Base-by-base conservation (phyloP, 768 basidiomycete species). In the Termitomyces heimii region DNA sequence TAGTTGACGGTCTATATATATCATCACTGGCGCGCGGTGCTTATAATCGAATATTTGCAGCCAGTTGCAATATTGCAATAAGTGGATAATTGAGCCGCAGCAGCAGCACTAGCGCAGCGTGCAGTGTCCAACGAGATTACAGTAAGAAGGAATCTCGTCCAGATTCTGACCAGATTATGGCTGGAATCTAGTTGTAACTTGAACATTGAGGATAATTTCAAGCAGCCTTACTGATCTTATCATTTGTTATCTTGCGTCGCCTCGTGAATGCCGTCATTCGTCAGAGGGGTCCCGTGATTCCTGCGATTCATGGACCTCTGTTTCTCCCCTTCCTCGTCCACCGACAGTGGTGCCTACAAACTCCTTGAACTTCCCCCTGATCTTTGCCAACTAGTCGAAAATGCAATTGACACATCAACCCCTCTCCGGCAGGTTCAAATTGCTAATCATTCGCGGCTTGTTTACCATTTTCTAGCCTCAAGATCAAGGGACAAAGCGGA, bases 321-420 rank as follows among this genome's bases (percentile, higher is more conserved):
- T 57, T 88, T 85, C 65, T 83, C 85, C 24, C 63, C 76, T 22
- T 68, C 75, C 8, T 77, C 78, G 0, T 71, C 73, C 7, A 64
- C 65, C 37, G 82, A 87, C 50, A 65, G 73, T 2, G 82, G 81
- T 43, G 65, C 80, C n/a, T 88, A 78, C 68, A 87, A 83, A 60
- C 77, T 94, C 18, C 65, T 94, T 13, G 88, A 93, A 64, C 80
- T 94, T 2, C 83, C 90, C 2, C 72, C 83, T 5, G 88, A 92
- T 39, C 76, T 94, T 9, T 82, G 76, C 63, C 73, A 75, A 53
- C 65, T 86, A 13, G 67, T 92, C 31, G 89, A 91, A 62, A 72
- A 74, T n/a, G 73, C 82, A 4, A 59, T 71, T 4, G 70, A 73
- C 26, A 67, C 68, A 43, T 67, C 67, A 46, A 65, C 65, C 53